Evolutionary conservation across 2,329 filamentous ascomycete species (phyloP).

Genomic region (Epichloe uncinata): DNA sequence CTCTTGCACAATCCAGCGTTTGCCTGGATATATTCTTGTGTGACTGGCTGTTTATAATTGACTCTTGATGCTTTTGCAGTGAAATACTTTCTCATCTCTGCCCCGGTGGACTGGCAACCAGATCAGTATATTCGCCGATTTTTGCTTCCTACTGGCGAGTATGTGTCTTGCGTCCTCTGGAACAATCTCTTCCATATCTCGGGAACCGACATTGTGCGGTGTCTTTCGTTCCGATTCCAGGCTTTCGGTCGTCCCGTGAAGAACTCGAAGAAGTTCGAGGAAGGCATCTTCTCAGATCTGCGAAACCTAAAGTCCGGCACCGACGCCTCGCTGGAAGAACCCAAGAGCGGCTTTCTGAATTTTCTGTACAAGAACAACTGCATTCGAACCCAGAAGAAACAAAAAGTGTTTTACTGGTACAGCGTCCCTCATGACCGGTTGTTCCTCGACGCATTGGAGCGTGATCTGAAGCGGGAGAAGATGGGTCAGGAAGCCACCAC

Average conservation of each 20-base stretch:
- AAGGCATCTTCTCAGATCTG: conserved; percentile 97
- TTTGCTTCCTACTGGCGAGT: conserved; percentile 91
- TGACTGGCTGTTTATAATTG: neutral
- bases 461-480: conserved; percentile 97
- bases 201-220: conserved; percentile 96
- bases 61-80: conserved; percentile 37
- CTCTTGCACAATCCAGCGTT: neutral
- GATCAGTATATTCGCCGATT: conserved; percentile 97
- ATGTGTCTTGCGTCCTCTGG: conserved; percentile 97
- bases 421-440: conserved; percentile 95
- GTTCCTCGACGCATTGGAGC: conserved; percentile 93
- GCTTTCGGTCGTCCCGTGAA: conserved; percentile 96
- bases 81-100: conserved; percentile 99
- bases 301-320: conserved; percentile 97
- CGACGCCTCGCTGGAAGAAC: conserved; percentile 94
- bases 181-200: conserved; percentile 99
- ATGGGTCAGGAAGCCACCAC: conserved; percentile 98
- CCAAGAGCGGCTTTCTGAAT: conserved; percentile 95
- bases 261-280: conserved; percentile 99
- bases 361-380: conserved; percentile 99
- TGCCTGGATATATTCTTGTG: too few relatives aligned
- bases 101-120: conserved; percentile 91
- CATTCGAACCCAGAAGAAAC: conserved; percentile 99
- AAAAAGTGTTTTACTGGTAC: conserved; percentile 99
- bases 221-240: conserved; percentile 94